Conservation (phyloP, 176 grass and related monocot species). For the Triticum timopheevii region DNA sequence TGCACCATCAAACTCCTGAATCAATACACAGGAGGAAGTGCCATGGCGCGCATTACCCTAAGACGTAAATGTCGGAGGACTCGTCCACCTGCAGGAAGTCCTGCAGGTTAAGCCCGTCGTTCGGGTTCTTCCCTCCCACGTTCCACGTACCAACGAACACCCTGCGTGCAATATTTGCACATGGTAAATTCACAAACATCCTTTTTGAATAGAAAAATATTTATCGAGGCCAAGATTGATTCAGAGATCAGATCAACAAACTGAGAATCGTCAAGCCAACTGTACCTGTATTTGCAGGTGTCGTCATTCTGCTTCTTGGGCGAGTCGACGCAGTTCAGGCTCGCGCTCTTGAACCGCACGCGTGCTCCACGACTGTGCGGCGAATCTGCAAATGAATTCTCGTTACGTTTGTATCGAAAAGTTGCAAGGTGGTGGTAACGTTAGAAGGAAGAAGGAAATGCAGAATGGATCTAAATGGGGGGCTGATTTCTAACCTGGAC, state of each 20-base stretch:
- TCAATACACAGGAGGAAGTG: neutral
- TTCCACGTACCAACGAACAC: conserved; percentile 87
- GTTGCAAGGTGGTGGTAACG: neutral
- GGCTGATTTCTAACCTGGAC: neutral
- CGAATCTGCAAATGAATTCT: conserved; percentile 39
- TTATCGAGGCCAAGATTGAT: neutral
- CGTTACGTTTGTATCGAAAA: neutral
- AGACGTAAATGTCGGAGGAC: conserved; percentile 69
- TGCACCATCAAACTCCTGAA: neutral
- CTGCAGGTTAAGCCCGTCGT: conserved; percentile 44
- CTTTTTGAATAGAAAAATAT: neutral
- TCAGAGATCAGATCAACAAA: neutral
- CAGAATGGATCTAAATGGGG: neutral
- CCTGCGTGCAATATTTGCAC: conserved; percentile 13
- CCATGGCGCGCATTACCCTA: conserved; percentile 36
- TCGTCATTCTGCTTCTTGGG: conserved; percentile 6
- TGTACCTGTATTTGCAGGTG: conserved; percentile 36
- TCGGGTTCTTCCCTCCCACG: conserved; percentile 73
- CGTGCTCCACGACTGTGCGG: neutral
- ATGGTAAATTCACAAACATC: neutral
- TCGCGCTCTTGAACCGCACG: conserved; percentile 46
- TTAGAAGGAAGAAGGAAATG: neutral
- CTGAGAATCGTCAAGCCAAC: neutral
- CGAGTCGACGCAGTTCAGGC: conserved; percentile 28
- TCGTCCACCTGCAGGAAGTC: conserved; percentile 75